These are phyloP conservation scores for Kodamaea derodonti DNA, from an alignment of 1,139 yeast species.

Conservation along the genomic window DNA sequence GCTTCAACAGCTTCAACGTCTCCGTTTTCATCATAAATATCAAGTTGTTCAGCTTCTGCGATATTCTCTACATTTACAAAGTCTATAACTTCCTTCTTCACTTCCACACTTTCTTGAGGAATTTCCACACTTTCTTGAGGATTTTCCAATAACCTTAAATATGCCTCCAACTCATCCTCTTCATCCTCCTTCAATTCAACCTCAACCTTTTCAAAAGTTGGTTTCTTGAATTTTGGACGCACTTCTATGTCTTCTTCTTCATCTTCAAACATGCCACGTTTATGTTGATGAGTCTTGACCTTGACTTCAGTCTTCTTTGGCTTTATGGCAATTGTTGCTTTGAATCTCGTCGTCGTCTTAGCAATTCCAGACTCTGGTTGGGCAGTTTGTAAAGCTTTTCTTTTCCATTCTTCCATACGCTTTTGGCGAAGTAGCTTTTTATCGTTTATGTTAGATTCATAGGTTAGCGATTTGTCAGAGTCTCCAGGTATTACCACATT, in stretches of 20 bases:
- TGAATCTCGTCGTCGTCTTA: background rate
- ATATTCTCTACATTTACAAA: background rate
- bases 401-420: constrained; percentile 42
- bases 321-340: constrained; percentile 5
- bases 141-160: constrained; percentile 2
- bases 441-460: constrained; percentile 9
- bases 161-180: constrained; percentile 9
- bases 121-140: background rate
- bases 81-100: background rate
- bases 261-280: constrained; percentile 13
- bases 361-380: constrained; percentile 4
- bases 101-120: background rate
- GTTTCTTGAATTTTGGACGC: constrained; percentile 25
- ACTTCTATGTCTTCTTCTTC: constrained; percentile 15
- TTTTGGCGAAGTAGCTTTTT: constrained; percentile 22
- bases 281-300: constrained; percentile 1
- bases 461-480: background rate
- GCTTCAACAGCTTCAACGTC: constrained; percentile 13
- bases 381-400: constrained; percentile 15
- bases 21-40: constrained; percentile 7
- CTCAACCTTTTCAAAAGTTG: constrained; percentile 11
- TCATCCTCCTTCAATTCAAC: constrained; percentile 1
- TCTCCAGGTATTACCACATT: background rate
- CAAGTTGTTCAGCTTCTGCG: background rate
- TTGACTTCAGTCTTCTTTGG: constrained; percentile 2